Conservation (phyloP, 176 grass and related monocot genomes). For the Oryza punctata region DNA sequence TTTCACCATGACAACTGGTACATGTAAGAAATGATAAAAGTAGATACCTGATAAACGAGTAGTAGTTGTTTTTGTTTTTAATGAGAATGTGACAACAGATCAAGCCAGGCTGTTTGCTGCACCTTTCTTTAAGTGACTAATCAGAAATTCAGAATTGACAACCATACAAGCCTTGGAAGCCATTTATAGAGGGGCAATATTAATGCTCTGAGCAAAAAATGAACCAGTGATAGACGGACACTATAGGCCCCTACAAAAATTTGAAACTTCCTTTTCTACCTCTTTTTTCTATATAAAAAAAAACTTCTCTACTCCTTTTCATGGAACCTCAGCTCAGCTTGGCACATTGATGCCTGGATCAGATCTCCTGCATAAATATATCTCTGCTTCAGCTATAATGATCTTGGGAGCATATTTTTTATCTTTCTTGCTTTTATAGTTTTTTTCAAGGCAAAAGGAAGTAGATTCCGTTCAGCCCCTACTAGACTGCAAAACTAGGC, state of each 20-base stretch:
- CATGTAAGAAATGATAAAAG: background rate
- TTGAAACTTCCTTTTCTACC: background rate
- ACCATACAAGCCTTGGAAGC: background rate
- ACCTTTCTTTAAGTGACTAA: background rate
- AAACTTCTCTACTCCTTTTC: background rate
- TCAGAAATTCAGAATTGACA: background rate
- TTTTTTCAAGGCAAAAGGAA: background rate
- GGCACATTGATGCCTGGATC: constrained; percentile 19
- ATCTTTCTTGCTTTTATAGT: constrained; percentile 21
- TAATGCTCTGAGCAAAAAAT: background rate
- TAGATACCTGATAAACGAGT: background rate
- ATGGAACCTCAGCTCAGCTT: background rate
- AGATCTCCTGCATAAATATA: background rate
- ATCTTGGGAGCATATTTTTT: background rate
- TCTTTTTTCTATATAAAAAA: background rate
- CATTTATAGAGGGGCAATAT: background rate
- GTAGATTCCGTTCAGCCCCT: background rate
- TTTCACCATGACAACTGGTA: too few relatives aligned
- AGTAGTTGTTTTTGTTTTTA: background rate
- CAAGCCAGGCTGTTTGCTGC: background rate
- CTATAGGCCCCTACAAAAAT: background rate
- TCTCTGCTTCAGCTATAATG: constrained; percentile 11
- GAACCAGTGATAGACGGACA: background rate
- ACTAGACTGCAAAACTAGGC: background rate
- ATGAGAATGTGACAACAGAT: background rate